A percentile compares a stretch with the other conserved stretches of the same genome.
Conservation (phyloP, 1,284 basidiomycete genomes). For the Trametes versicolor region DNA sequence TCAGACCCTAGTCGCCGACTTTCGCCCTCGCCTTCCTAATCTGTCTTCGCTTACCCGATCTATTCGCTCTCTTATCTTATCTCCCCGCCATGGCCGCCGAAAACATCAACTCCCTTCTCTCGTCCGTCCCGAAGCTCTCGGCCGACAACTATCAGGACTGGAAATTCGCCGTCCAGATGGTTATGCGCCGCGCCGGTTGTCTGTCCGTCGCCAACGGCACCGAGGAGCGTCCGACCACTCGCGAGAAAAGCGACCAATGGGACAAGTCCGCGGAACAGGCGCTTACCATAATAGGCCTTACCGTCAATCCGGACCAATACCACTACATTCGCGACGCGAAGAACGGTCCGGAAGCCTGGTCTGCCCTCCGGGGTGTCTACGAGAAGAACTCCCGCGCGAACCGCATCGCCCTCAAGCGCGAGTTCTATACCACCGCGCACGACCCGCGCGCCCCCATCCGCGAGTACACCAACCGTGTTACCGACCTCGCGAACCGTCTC, state of each 20-base stretch:
- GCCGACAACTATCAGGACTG: constrained; percentile 4
- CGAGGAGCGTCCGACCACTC: background rate
- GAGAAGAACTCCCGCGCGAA: constrained; percentile 1
- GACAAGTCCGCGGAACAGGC: background rate
- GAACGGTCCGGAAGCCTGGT: background rate
- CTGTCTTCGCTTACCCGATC: background rate
- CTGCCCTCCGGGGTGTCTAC: constrained; percentile 1
- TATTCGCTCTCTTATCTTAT: constrained; percentile 2
- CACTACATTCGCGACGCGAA: background rate
- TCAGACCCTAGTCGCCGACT: constrained; percentile 1
- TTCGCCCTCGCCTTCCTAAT: too few species aligned
- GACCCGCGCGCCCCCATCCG: constrained; percentile 2
- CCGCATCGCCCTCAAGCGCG: constrained; percentile 4
- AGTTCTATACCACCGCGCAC: background rate
- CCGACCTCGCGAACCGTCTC: constrained; percentile 1
- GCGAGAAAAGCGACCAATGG: background rate
- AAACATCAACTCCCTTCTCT: background rate
- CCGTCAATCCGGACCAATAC: constrained; percentile 1
- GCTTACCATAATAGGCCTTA: constrained; percentile 5
- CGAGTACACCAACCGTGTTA: background rate
- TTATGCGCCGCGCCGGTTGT: background rate
- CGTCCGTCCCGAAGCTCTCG: constrained; percentile 1
- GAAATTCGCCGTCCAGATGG: constrained; percentile 4
- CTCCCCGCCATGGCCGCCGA: background rate
- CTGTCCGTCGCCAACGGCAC: background rate